phyloP scores from a whole-genome alignment of 2,329 filamentous ascomycete genomes.

The Calonectria honghensis region DNA sequence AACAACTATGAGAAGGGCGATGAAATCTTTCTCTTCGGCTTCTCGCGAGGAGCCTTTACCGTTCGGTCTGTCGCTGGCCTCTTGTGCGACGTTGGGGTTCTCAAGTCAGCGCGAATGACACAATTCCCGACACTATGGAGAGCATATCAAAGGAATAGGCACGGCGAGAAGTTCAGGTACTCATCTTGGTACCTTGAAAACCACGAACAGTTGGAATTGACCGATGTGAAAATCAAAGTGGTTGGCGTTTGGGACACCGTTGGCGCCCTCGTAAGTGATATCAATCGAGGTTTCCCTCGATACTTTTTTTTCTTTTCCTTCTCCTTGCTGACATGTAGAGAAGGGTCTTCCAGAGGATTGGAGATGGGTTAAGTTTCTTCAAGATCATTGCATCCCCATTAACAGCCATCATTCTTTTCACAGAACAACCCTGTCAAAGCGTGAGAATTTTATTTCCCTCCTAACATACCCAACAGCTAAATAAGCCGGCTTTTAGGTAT shows the following conservation, averaged over 20 bases:
- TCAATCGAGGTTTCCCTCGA: too few species aligned
- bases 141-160: neutral
- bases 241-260: conserved; percentile 11
- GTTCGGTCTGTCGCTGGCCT: neutral
- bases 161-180: neutral
- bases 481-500: neutral
- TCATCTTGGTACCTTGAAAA: neutral
- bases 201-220: neutral
- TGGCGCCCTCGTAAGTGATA: neutral
- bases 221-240: neutral
- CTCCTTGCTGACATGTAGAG: neutral
- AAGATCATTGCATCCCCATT: neutral
- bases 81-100: neutral
- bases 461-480: neutral
- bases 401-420: neutral
- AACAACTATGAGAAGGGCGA: neutral
- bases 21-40: conserved; percentile 4
- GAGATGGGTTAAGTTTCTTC: neutral
- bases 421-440: neutral
- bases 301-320: neutral
- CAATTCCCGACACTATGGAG: conserved; percentile 3
- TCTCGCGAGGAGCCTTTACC: conserved; percentile 3
- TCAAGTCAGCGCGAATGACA: neutral
- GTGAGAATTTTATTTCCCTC: neutral
- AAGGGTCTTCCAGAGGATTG: neutral